Percentiles rank a stretch among this genome's conserved stretches.
These are phyloP conservation scores for Colletotrichum brevisporum DNA, from an alignment of 2,329 filamentous ascomycete species.

Conservation along the genomic window DNA sequence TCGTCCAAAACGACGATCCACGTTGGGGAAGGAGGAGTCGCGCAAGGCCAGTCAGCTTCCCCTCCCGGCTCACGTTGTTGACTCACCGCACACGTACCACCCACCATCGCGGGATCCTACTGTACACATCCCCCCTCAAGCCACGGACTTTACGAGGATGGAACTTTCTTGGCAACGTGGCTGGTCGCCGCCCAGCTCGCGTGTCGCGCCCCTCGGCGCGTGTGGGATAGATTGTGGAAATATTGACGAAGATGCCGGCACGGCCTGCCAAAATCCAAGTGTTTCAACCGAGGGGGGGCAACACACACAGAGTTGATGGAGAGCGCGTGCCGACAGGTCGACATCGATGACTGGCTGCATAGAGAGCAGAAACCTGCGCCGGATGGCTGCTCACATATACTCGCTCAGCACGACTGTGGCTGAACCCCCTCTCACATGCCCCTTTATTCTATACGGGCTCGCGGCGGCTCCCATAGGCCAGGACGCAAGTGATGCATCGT, in stretches of 20 bases:
- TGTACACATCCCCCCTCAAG: neutral
- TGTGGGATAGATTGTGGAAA: conserved; percentile 14
- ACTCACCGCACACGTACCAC: conserved; percentile 19
- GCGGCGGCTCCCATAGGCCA: neutral
- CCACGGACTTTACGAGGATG: neutral
- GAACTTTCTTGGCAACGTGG: neutral
- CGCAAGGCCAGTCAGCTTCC: conserved; percentile 1
- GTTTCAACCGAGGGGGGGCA: neutral
- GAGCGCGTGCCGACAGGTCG: conserved; percentile 5
- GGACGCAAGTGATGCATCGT: neutral
- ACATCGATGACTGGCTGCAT: neutral
- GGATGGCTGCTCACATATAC: conserved; percentile 15
- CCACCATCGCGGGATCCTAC: neutral
- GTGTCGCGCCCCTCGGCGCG: neutral
- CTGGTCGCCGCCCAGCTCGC: neutral
- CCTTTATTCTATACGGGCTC: neutral
- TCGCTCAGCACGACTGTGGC: conserved; percentile 2
- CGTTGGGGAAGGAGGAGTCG: neutral
- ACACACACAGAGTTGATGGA: neutral
- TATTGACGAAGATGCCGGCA: neutral
- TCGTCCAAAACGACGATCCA: neutral
- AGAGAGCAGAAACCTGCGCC: neutral
- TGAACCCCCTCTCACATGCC: conserved; percentile 19
- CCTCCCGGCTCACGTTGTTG: neutral
- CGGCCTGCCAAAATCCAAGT: neutral